These are phyloP conservation scores for Podaxis sp. DNA, from an alignment of 768 basidiomycete species.

Conservation along the genomic window DNA sequence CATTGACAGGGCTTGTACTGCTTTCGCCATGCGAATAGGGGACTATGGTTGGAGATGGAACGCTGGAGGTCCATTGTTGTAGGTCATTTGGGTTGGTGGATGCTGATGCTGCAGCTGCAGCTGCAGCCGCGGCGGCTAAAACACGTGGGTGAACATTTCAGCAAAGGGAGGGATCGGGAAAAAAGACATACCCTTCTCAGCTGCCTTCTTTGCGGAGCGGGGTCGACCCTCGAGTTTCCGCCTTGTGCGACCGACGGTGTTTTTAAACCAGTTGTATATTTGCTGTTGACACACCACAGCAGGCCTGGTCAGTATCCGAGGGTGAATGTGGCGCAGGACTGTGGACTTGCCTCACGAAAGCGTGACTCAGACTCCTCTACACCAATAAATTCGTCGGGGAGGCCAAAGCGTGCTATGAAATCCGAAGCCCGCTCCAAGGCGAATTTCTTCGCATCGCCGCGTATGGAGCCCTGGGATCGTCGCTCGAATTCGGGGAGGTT, in stretches of 20 bases:
- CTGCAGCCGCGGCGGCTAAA: conserved; percentile 15
- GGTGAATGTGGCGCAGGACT: not conserved
- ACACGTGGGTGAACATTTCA: not conserved
- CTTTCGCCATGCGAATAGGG: conserved; percentile 39
- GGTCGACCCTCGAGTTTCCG: conserved; percentile 56
- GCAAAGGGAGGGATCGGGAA: not conserved
- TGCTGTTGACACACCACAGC: conserved; percentile 36
- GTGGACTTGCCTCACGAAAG: conserved; percentile 53
- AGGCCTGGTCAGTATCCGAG: conserved; percentile 14
- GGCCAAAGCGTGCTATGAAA: conserved; percentile 57
- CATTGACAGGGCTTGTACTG: conserved; percentile 33
- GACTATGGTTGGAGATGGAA: conserved; percentile 32
- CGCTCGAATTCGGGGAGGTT: conserved; percentile 57
- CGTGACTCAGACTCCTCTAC: conserved; percentile 57
- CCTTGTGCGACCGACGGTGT: conserved; percentile 60
- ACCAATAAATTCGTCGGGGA: conserved; percentile 51
- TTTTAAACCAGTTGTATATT: conserved; percentile 77
- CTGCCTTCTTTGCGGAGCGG: conserved; percentile 47
- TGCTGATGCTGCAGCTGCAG: conserved; percentile 7
- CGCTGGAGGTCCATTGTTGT: conserved; percentile 38
- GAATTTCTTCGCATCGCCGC: conserved; percentile 71
- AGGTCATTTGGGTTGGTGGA: conserved; percentile 8
- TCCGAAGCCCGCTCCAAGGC: conserved; percentile 61
- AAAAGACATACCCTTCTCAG: conserved; percentile 45
- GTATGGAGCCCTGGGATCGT: conserved; percentile 53